These are phyloP conservation scores for Talaromyces sp. DNA, from an alignment of 2,329 filamentous ascomycete genomes.

Conservation along the genomic window DNA sequence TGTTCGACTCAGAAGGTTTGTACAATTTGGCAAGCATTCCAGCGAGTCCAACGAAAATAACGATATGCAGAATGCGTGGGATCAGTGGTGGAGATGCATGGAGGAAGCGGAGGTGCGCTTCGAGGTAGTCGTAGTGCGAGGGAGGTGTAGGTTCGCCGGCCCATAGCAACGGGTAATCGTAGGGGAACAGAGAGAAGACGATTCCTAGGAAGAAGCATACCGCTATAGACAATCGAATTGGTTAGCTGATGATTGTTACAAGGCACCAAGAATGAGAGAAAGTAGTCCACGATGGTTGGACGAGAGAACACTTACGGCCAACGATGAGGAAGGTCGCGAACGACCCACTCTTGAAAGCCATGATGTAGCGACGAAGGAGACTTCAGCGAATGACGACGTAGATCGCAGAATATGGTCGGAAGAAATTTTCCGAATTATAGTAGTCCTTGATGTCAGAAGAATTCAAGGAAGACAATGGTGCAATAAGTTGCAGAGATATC, in stretches of 20 bases:
- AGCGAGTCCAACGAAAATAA: constrained; percentile 79
- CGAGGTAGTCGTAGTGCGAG: constrained; percentile 78
- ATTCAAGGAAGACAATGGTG: background rate
- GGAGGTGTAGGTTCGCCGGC: constrained; percentile 39
- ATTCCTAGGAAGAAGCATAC: constrained; percentile 98
- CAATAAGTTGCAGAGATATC: background rate
- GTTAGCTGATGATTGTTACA: constrained; percentile 2
- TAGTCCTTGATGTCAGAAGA: background rate
- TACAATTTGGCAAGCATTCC: constrained; percentile 95
- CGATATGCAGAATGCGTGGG: constrained; percentile 87
- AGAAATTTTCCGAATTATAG: background rate
- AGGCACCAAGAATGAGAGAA: background rate
- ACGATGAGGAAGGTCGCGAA: constrained; percentile 98
- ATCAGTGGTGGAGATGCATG: constrained; percentile 90
- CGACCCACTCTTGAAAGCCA: constrained; percentile 51
- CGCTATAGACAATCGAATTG: constrained; percentile 47
- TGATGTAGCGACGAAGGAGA: constrained; percentile 20
- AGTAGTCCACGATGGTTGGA: background rate
- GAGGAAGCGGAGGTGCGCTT: constrained; percentile 84
- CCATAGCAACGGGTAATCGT: constrained; percentile 59
- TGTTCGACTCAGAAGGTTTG: constrained; percentile 86
- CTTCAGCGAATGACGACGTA: background rate
- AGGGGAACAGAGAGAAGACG: constrained; percentile 92
- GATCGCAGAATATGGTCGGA: background rate
- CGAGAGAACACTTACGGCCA: constrained; percentile 64